These are phyloP conservation scores for Ilyonectria destructans DNA, from an alignment of 2,329 filamentous ascomycete genomes.

Conservation along the genomic window DNA sequence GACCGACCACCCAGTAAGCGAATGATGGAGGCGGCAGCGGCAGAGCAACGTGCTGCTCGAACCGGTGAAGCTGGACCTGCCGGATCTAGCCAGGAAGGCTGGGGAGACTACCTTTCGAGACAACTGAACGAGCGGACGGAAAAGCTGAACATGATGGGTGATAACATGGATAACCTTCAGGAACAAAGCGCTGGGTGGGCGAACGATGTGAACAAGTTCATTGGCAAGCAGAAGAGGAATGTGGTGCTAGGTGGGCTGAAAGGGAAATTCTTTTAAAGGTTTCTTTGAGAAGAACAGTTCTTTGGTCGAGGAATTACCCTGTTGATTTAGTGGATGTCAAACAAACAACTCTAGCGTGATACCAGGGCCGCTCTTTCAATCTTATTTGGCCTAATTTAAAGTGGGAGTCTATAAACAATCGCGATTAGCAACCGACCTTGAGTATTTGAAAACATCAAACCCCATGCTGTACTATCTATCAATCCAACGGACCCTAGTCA, in stretches of 20 bases:
- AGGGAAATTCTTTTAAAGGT: conserved; percentile 67
- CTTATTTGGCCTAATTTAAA: not conserved
- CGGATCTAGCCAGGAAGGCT: conserved; percentile 70
- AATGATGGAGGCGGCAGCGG: conserved; percentile 85
- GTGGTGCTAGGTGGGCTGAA: conserved; percentile 81
- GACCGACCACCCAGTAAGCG: conserved; percentile 90
- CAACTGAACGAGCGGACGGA: conserved; percentile 94
- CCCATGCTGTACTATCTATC: not conserved
- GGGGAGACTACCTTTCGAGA: conserved; percentile 86
- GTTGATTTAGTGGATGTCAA: not conserved
- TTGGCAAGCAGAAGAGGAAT: conserved; percentile 89
- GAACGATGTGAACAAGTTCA: conserved; percentile 89
- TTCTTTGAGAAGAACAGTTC: not conserved
- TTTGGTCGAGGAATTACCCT: not conserved
- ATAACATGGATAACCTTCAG: conserved; percentile 87
- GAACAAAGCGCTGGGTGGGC: conserved; percentile 88
- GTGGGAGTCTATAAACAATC: not conserved
- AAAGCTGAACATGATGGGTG: conserved; percentile 85
- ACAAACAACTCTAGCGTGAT: not conserved
- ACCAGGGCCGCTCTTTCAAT: not conserved
- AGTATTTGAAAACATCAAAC: no score
- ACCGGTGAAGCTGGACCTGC: conserved; percentile 50
- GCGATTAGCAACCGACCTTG: not conserved
- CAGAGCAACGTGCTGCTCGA: conserved; percentile 78
- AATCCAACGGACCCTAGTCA: not conserved